These are phyloP conservation scores for Solanum raphanifolium DNA, from an alignment of 257 asterid species.

Conservation along the genomic window DNA sequence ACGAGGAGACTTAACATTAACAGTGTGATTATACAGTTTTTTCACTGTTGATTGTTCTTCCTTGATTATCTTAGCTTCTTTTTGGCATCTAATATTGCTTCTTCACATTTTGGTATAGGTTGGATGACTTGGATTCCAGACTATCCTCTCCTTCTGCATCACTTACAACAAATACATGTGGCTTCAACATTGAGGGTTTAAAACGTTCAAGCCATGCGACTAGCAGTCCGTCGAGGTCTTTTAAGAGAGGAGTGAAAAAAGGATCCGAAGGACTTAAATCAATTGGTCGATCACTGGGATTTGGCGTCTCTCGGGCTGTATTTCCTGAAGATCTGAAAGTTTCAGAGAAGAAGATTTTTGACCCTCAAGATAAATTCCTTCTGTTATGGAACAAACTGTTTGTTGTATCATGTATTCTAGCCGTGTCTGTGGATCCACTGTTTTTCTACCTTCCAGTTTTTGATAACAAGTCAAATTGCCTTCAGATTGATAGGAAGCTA, in stretches of 20 bases:
- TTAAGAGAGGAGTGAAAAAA: conserved; percentile 75
- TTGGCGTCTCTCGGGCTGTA: conserved; percentile 83
- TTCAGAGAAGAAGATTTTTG: conserved; percentile 85
- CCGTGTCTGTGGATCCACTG: conserved; percentile 92
- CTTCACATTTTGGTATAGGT: conserved; percentile 30
- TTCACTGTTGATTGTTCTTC: background rate
- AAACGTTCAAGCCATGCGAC: conserved; percentile 42
- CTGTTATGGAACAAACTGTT: conserved; percentile 83
- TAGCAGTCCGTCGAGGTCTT: conserved; percentile 54
- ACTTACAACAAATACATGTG: conserved; percentile 59
- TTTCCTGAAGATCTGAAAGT: conserved; percentile 93
- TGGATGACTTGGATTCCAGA: conserved; percentile 92
- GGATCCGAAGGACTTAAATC: conserved; percentile 95
- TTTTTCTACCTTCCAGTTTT: conserved; percentile 93
- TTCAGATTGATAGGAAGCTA: conserved; percentile 73
- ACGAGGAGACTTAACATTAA: background rate
- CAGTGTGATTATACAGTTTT: background rate
- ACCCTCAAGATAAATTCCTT: conserved; percentile 94
- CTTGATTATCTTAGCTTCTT: background rate
- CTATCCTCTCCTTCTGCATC: conserved; percentile 74
- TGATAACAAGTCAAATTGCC: conserved; percentile 54
- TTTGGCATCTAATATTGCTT: background rate
- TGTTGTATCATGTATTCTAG: conserved; percentile 84
- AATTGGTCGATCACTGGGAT: conserved; percentile 81
- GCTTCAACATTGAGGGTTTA: conserved; percentile 58